phyloP scores from a whole-genome alignment of 768 basidiomycete species.

The Amylocystis lapponica region DNA sequence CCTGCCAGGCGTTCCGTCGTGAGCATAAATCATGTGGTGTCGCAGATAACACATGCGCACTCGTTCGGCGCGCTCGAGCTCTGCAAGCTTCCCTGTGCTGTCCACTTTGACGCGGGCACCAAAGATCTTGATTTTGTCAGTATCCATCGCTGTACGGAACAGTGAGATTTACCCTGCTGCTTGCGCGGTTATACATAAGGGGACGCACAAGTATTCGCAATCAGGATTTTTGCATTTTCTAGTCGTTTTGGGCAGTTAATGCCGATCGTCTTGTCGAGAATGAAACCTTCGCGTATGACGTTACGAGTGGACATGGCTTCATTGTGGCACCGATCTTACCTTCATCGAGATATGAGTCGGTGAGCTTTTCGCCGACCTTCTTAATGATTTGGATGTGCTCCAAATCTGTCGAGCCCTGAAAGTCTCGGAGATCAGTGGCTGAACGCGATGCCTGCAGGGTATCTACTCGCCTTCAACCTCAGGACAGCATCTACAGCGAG shows the following conservation, averaged over 20 bases:
- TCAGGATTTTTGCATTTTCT: slow-evolving; percentile 92
- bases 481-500: slow-evolving; percentile 96
- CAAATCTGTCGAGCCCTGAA: slow-evolving; percentile 87
- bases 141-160: slow-evolving; percentile 84
- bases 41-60: slow-evolving; percentile 34
- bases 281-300: slow-evolving; percentile 64
- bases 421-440: background rate
- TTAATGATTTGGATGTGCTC: slow-evolving; percentile 99
- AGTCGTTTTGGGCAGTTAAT: slow-evolving; percentile 93
- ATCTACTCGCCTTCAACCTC: slow-evolving; percentile 72
- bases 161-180: background rate
- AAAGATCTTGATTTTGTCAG: slow-evolving; percentile 99
- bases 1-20: slow-evolving; percentile 39
- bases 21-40: background rate
- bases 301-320: background rate
- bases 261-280: slow-evolving; percentile 93
- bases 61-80: slow-evolving; percentile 93
- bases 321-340: slow-evolving; percentile 47
- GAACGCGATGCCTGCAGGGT: background rate
- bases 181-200: too few species aligned
- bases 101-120: slow-evolving; percentile 96
- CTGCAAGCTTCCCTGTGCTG: slow-evolving; percentile 92
- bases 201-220: slow-evolving; percentile 92
- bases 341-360: slow-evolving; percentile 97
- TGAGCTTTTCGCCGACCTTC: slow-evolving; percentile 98